Conservation (phyloP, 148 eudicot genomes). For the Fallopia convolvulus region DNA sequence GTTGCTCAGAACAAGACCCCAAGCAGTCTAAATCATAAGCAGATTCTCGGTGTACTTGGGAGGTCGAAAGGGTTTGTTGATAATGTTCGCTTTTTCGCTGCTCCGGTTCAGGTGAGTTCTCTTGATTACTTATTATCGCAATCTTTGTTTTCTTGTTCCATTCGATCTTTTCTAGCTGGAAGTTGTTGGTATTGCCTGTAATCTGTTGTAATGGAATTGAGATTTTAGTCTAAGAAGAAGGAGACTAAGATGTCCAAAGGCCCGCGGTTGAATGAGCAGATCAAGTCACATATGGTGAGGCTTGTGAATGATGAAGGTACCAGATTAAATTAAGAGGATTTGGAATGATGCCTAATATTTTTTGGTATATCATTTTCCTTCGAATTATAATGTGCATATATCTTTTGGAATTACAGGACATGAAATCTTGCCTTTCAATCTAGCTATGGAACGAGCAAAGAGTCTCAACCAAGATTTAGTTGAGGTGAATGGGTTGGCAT, state of each 20-base stretch:
- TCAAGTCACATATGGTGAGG: constrained; percentile 41
- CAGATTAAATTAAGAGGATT: neutral
- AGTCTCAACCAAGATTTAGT: constrained; percentile 51
- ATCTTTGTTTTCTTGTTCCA: neutral
- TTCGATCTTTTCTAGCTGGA: neutral
- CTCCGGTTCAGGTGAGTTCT: constrained; percentile 53
- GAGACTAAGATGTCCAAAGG: constrained; percentile 26
- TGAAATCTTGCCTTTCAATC: constrained; percentile 33
- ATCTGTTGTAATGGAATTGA: neutral
- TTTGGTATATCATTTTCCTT: neutral
- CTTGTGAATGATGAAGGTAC: constrained; percentile 70
- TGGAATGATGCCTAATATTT: neutral
- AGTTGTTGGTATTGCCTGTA: neutral
- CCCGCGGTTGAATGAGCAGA: constrained; percentile 62
- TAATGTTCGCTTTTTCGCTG: constrained; percentile 62
- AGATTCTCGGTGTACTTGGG: constrained; percentile 10
- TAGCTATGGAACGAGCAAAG: constrained; percentile 55
- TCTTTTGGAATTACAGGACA: constrained; percentile 35
- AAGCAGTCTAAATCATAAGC: constrained; percentile 7
- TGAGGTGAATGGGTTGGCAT: constrained; percentile 42
- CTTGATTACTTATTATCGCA: constrained; percentile 1
- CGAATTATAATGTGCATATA: neutral
- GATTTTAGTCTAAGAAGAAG: constrained; percentile 24
- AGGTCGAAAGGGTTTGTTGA: constrained; percentile 15
- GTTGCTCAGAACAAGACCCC: constrained; percentile 6